Conservation (phyloP, 108 stramenopile genomes). For the Skeletonema tropicum region DNA sequence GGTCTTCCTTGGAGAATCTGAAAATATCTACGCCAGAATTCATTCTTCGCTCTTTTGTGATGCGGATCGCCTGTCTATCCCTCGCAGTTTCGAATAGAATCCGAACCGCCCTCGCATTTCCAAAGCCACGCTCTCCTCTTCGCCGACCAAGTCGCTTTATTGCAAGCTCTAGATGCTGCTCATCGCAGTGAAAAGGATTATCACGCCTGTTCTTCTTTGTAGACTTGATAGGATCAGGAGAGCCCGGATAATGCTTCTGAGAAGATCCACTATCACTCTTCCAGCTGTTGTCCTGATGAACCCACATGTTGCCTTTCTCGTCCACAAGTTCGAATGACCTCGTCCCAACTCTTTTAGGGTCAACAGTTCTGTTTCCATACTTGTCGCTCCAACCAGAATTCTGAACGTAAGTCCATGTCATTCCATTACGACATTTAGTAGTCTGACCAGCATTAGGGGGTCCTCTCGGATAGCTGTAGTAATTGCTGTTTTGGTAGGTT, state of each 20-base stretch:
- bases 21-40: constrained; percentile 14
- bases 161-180: constrained; percentile 2
- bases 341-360: constrained; percentile 20
- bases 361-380: constrained; percentile 31
- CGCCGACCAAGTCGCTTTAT: constrained; percentile 18
- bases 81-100: not conserved
- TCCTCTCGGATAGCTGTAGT: not conserved
- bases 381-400: constrained; percentile 23
- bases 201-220: not conserved
- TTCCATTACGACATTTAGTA: constrained; percentile 7
- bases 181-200: constrained; percentile 13
- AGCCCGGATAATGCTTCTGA: constrained; percentile 19
- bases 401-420: constrained; percentile 13
- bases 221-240: constrained; percentile 15
- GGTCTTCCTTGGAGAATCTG: not conserved
- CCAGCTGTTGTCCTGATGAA: not conserved
- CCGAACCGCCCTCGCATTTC: constrained; percentile 9
- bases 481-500: not conserved
- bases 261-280: not conserved
- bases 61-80: constrained; percentile 1
- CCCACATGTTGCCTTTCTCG: constrained; percentile 17
- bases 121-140: constrained; percentile 16
- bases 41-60: constrained; percentile 13
- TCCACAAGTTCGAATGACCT: constrained; percentile 11
- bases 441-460: not conserved